Evolutionary conservation across 1,284 basidiomycete species (phyloP).

Genomic region (Trichosporon sp.): DNA sequence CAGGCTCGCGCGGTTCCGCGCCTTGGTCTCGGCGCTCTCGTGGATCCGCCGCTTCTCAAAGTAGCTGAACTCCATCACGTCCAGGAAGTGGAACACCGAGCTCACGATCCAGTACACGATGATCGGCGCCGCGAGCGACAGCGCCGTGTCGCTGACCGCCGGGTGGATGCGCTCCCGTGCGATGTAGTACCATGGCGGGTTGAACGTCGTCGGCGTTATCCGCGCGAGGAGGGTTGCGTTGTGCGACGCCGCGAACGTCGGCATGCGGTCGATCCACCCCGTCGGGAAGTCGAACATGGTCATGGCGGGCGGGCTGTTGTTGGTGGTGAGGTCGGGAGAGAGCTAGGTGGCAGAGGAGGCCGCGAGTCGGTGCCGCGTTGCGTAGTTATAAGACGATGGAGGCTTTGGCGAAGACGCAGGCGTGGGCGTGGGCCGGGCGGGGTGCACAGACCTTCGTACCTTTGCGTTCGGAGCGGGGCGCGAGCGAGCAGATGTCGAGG

Average conservation of each 20-base stretch:
- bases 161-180: conserved; percentile 56
- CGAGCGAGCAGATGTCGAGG: not conserved
- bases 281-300: conserved; percentile 16
- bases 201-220: conserved; percentile 38
- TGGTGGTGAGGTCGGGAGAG: not conserved
- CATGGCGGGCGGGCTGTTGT: not conserved
- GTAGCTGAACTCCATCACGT: conserved; percentile 68
- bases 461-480: not conserved
- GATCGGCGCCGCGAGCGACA: conserved; percentile 72
- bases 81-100: conserved; percentile 74
- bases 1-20: conserved; percentile 71
- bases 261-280: conserved; percentile 16
- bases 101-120: conserved; percentile 84
- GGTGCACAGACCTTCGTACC: not conserved
- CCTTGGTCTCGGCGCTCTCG: conserved; percentile 72
- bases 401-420: not conserved
- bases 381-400: not conserved
- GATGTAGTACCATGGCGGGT: conserved; percentile 59
- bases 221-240: conserved; percentile 40
- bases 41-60: conserved; percentile 84
- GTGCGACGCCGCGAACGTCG: conserved; percentile 18
- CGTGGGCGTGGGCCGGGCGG: not conserved
- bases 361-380: not conserved
- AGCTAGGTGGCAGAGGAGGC: not conserved
- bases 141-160: conserved; percentile 64